A percentile compares a stretch with the other conserved stretches of the same genome.
Conservation (phyloP, 2,329 filamentous ascomycete species). For the Sporothrix variecibatus region DNA sequence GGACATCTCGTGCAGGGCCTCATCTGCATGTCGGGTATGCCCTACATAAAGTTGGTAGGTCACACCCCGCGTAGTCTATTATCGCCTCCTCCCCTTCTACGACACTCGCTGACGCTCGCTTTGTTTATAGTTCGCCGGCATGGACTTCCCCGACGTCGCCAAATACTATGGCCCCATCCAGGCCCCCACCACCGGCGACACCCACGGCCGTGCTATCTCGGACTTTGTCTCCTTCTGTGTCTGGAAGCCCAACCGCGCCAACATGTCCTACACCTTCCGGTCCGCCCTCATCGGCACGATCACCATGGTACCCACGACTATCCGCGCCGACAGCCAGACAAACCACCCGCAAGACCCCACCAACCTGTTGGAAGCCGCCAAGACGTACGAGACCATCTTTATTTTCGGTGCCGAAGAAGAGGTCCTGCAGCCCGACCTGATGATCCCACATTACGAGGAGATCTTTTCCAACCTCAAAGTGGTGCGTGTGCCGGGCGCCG, state of each 20-base stretch:
- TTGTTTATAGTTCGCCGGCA: background rate
- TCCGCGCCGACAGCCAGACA: background rate
- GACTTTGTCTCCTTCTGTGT: conserved; percentile 21
- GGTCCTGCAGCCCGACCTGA: background rate
- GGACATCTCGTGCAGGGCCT: conserved; percentile 17
- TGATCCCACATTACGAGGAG: background rate
- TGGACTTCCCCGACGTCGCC: background rate
- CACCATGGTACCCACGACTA: background rate
- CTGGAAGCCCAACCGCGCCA: conserved; percentile 20
- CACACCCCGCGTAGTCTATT: too few relatives aligned
- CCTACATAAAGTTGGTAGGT: conserved; percentile 2
- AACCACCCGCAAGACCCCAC: conserved; percentile 19
- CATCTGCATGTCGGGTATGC: conserved; percentile 22
- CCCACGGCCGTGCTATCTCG: background rate
- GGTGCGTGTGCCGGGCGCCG: background rate
- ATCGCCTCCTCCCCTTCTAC: background rate
- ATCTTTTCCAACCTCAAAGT: conserved; percentile 17
- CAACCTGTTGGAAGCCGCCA: background rate
- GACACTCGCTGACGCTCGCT: background rate
- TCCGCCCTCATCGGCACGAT: conserved; percentile 17
- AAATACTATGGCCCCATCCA: conserved; percentile 3
- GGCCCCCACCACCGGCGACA: background rate
- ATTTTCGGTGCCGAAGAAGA: conserved; percentile 24
- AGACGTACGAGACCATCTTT: background rate
- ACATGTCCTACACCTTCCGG: conserved; percentile 21